Base-by-base conservation (phyloP, 139 green algal genomes). In the Pseudopediastrum boryanum region DNA sequence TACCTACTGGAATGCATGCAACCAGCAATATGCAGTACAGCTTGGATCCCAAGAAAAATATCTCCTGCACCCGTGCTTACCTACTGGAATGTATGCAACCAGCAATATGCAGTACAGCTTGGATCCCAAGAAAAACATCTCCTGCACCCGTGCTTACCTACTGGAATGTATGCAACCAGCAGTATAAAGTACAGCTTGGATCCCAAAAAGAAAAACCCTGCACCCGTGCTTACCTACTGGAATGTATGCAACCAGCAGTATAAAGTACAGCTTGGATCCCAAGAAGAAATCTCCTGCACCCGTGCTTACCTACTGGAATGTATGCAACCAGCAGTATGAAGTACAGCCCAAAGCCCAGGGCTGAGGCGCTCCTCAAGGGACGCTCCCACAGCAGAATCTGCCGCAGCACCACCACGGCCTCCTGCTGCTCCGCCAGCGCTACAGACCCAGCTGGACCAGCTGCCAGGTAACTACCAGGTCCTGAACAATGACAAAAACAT, bases 381-480 rank as follows among this genome's bases (percentile, higher is more conserved):
- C 35, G 31, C 25, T 39, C 62, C 74, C 74, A 81, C 62, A 81
- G 62, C 74, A 81, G 62, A 44, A 74, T 44, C 39, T 23, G 62
- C 33, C 35, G 61, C 74, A 81, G 2, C 48, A 23, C 62, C 62
- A 43, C 43, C 43, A 50, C 74, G n/a, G n/a, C n/a, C n/a, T n/a
- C n/a, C n/a, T n/a, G n/a, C n/a, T n/a, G n/a, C n/a, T n/a, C n/a
- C n/a, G n/a, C n/a, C n/a, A n/a, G n/a, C n/a, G n/a, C n/a, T n/a
- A n/a, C n/a, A n/a, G n/a, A n/a, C n/a, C n/a, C n/a, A n/a, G n/a
- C n/a, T n/a, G n/a, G n/a, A n/a, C n/a, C n/a, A n/a, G n/a, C n/a
- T n/a, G n/a, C n/a, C n/a, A n/a, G n/a, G n/a, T n/a, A n/a, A n/a
- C n/a, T n/a, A n/a, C n/a, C n/a, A n/a, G n/a, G n/a, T n/a, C n/a